Percentiles rank a stretch among this genome's conserved stretches.
These are phyloP conservation scores for Beauveria brongniartii DNA, from an alignment of 2,329 filamentous ascomycete species.

Conservation along the genomic window DNA sequence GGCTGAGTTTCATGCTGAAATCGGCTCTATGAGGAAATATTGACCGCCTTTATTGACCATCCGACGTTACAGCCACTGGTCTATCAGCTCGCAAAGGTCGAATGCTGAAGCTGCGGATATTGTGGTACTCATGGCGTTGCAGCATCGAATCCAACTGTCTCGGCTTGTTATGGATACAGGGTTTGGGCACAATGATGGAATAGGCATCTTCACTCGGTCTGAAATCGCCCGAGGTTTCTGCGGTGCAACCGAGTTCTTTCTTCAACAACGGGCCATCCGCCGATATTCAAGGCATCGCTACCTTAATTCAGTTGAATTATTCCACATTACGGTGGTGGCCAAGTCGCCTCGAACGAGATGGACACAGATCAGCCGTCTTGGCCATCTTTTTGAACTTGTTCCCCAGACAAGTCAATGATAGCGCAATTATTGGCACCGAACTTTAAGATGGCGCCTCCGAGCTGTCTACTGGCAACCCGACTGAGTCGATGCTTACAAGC, in stretches of 20 bases:
- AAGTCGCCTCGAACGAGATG: background rate
- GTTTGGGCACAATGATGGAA: background rate
- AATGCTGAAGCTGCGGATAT: background rate
- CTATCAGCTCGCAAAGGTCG: background rate
- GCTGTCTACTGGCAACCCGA: background rate
- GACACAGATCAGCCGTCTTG: no score
- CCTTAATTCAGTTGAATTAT: background rate
- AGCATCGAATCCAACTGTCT: background rate
- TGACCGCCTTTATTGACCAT: background rate
- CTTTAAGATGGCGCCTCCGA: no score
- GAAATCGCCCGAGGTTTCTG: no score
- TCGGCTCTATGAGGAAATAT: background rate
- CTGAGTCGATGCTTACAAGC: background rate
- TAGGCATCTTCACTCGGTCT: background rate
- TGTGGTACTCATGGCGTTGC: no score
- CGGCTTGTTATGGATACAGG: background rate
- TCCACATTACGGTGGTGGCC: background rate
- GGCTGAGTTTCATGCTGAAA: background rate
- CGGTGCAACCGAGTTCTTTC: no score
- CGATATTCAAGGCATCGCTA: no score
- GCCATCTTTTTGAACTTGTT: no score
- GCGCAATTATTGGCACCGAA: background rate
- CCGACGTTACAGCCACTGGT: background rate
- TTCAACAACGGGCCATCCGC: no score
- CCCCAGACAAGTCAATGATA: background rate